phyloP scores from a whole-genome alignment of 768 basidiomycete genomes.

The Fibroporia radiculosa region DNA sequence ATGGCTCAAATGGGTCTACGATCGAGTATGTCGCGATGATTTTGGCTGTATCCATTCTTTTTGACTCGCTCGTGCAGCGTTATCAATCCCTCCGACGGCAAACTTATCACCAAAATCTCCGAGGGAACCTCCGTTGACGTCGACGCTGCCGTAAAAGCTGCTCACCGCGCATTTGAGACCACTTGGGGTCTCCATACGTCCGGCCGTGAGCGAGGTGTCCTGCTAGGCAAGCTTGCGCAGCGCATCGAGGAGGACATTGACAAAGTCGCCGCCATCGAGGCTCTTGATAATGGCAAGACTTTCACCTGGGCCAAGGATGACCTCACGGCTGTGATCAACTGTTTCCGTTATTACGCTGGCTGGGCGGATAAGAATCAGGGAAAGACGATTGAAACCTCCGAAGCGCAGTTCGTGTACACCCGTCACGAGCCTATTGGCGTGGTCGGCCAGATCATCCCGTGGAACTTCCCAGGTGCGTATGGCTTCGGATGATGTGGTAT shows the following conservation, averaged over 20 bases:
- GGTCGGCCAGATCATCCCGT: constrained; percentile 55
- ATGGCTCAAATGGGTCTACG: constrained; percentile 45
- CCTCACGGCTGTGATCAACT: constrained; percentile 36
- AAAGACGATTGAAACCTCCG: constrained; percentile 59
- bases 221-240: constrained; percentile 57
- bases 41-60: background rate
- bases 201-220: constrained; percentile 42
- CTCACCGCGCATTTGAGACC: constrained; percentile 54
- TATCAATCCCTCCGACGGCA: constrained; percentile 59
- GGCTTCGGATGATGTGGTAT: background rate
- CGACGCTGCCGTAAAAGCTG: constrained; percentile 65
- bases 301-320: constrained; percentile 45
- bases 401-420: constrained; percentile 47
- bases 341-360: constrained; percentile 76
- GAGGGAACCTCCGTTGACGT: constrained; percentile 65
- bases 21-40: constrained; percentile 51
- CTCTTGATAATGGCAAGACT: constrained; percentile 62
- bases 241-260: constrained; percentile 56
- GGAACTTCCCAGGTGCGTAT: constrained; percentile 49
- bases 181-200: constrained; percentile 60
- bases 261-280: constrained; percentile 66
- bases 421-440: constrained; percentile 55
- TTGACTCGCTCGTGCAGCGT: constrained; percentile 33
- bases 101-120: constrained; percentile 47
- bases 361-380: constrained; percentile 85